Percentiles rank a stretch among this genome's conserved stretches.
Conservation (phyloP, 495 filamentous ascomycete species). For the Aspergillus egyptiacus region DNA sequence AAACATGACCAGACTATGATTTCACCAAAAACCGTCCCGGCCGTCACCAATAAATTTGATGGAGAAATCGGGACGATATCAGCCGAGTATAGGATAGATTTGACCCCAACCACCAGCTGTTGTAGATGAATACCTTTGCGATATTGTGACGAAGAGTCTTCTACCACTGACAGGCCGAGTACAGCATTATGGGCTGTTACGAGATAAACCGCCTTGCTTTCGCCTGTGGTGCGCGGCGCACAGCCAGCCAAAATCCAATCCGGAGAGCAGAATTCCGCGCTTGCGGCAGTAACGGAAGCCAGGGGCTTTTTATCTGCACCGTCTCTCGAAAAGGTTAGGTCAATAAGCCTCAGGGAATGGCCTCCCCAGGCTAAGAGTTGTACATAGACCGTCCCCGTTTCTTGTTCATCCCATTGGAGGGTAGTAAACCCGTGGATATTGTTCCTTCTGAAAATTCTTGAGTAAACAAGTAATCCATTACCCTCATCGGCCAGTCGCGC, state of each 20-base stretch:
- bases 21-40: slow-evolving; percentile 90
- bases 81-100: slow-evolving; percentile 84
- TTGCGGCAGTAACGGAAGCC: slow-evolving; percentile 18
- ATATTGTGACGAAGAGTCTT: slow-evolving; percentile 17
- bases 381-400: slow-evolving; percentile 21
- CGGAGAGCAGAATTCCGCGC: slow-evolving; percentile 40
- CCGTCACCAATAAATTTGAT: slow-evolving; percentile 63
- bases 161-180: slow-evolving; percentile 36
- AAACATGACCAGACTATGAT: slow-evolving; percentile 81
- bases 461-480: slow-evolving; percentile 27
- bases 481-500: slow-evolving; percentile 33
- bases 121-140: slow-evolving; percentile 25
- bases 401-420: slow-evolving; percentile 16
- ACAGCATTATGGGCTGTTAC: slow-evolving; percentile 84
- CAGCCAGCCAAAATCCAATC: slow-evolving; percentile 86
- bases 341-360: slow-evolving; percentile 57
- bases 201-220: slow-evolving; percentile 32
- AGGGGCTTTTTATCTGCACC: slow-evolving; percentile 10
- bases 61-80: slow-evolving; percentile 55
- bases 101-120: slow-evolving; percentile 59
- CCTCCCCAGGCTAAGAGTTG: slow-evolving; percentile 71
- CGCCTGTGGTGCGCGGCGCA: slow-evolving; percentile 20
- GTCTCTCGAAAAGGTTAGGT: slow-evolving; percentile 25
- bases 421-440: slow-evolving; percentile 39
- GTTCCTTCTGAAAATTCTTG: slow-evolving; percentile 35